Evolutionary conservation across 805 yeast genomes (phyloP).

Genomic region (Wickerhamiella hasegawae): DNA sequence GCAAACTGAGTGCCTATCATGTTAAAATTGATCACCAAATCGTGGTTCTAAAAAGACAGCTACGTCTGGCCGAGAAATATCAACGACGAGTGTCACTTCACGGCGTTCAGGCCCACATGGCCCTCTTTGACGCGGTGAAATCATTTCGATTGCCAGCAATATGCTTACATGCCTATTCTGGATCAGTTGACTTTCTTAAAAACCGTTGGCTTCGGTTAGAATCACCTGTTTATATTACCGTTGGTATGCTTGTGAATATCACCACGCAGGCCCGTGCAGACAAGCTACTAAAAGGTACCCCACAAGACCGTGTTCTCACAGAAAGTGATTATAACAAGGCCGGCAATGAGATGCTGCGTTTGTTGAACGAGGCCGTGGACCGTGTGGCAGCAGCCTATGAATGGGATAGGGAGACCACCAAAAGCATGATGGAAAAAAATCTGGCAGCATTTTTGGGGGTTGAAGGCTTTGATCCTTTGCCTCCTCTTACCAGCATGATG

Average conservation of each 20-base stretch:
- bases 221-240: conserved; percentile 31
- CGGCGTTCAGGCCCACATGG: conserved; percentile 68
- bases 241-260: conserved; percentile 35
- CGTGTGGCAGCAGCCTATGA: too few species aligned
- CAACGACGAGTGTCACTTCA: conserved; percentile 55
- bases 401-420: too few species aligned
- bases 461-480: too few species aligned
- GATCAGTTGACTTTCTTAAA: conserved; percentile 44
- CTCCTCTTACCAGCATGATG: too few species aligned
- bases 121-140: conserved; percentile 30
- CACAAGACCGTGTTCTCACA: conserved; percentile 26
- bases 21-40: conserved; percentile 56
- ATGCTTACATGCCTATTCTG: conserved; percentile 74
- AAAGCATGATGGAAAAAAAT: too few species aligned
- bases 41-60: conserved; percentile 32
- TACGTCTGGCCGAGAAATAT: conserved; percentile 36
- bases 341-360: conserved; percentile 16
- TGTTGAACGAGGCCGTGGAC: too few species aligned
- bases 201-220: conserved; percentile 14
- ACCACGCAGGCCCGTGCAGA: conserved; percentile 20
- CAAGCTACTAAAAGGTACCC: conserved; percentile 21
- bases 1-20: conserved; percentile 28
- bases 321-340: conserved; percentile 37
- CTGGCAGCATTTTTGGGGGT: too few species aligned
- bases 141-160: conserved; percentile 18